Evolutionary conservation across 2,329 filamentous ascomycete species (phyloP).

Genomic region (Plectosphaerella sp.): DNA sequence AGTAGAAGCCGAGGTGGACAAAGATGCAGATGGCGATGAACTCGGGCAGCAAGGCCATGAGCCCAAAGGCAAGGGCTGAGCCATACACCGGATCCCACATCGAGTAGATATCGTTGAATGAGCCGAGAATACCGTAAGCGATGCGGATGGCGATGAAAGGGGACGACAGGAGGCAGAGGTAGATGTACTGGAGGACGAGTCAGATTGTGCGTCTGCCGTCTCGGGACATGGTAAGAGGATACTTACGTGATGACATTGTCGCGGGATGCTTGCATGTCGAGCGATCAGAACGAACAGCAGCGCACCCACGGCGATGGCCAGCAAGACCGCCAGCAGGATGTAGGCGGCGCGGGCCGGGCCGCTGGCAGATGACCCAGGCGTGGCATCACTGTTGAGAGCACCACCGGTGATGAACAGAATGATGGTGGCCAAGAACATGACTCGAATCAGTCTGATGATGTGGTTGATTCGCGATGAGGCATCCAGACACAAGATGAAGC

Average conservation of each 20-base stretch:
- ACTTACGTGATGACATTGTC: conserved; percentile 12
- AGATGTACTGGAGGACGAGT: conserved; percentile 1
- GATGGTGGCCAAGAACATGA: conserved; percentile 12
- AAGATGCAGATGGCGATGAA: conserved; percentile 9
- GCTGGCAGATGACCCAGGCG: conserved; percentile 3
- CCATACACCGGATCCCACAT: conserved; percentile 9
- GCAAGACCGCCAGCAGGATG: conserved; percentile 14
- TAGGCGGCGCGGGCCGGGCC: conserved; percentile 15
- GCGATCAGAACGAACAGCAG: conserved; percentile 10
- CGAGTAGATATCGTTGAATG: background rate
- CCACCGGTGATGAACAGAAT: conserved; percentile 14
- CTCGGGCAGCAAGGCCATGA: conserved; percentile 13
- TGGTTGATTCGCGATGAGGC: conserved; percentile 11
- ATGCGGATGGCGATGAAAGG: conserved; percentile 16
- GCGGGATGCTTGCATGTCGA: conserved; percentile 2
- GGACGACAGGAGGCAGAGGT: conserved; percentile 11
- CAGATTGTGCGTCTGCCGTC: background rate
- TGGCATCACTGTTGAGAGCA: conserved; percentile 10
- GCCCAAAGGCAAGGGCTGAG: conserved; percentile 9
- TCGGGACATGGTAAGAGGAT: too few relatives aligned
- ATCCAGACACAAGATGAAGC: conserved; percentile 11
- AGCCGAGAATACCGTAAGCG: conserved; percentile 16
- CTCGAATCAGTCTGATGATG: conserved; percentile 11
- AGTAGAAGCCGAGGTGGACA: conserved; percentile 6
- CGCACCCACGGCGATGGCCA: conserved; percentile 10